Percentiles rank a stretch among this genome's conserved stretches.
Conservation (phyloP, 1,284 basidiomycete species). For the Rhodotorula sp. region DNA sequence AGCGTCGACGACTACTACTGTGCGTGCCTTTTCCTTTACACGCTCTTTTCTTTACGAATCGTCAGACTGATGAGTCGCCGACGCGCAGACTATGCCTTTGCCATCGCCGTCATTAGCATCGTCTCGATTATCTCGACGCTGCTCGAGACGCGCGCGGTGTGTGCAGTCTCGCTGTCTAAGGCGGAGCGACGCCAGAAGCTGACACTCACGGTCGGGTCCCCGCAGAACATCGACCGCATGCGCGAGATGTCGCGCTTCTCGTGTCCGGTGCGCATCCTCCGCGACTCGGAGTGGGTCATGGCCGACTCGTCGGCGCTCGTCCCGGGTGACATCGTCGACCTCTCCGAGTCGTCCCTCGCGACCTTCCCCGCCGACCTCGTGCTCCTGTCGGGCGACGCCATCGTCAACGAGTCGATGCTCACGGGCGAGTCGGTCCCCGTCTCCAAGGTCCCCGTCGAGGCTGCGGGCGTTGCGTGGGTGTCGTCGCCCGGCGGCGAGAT, state of each 20-base stretch:
- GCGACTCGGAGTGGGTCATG: constrained; percentile 71
- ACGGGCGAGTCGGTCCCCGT: constrained; percentile 95
- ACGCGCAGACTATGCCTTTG: constrained; percentile 90
- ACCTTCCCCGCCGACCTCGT: constrained; percentile 89
- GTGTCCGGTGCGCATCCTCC: constrained; percentile 73
- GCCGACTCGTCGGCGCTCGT: constrained; percentile 79
- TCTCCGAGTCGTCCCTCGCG: constrained; percentile 72
- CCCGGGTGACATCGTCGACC: constrained; percentile 89
- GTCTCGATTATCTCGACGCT: constrained; percentile 84
- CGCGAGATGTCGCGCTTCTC: constrained; percentile 92
- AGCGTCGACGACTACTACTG: constrained; percentile 72
- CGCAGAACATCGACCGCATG: constrained; percentile 83
- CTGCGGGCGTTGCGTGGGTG: constrained; percentile 28
- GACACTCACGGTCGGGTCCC: too few species aligned
- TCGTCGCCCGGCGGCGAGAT: constrained; percentile 55
- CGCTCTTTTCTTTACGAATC: background rate
- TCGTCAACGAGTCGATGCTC: constrained; percentile 98
- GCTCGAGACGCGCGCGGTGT: constrained; percentile 85
- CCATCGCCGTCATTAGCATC: constrained; percentile 88
- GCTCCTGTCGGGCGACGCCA: constrained; percentile 90
- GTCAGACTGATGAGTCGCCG: background rate
- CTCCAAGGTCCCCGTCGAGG: constrained; percentile 70
- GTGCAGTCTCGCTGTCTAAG: constrained; percentile 22
- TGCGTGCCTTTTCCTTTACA: constrained; percentile 7
- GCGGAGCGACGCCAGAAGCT: too few species aligned